phyloP scores from a whole-genome alignment of 768 basidiomycete genomes.

The Phanerochaete carnosa region DNA sequence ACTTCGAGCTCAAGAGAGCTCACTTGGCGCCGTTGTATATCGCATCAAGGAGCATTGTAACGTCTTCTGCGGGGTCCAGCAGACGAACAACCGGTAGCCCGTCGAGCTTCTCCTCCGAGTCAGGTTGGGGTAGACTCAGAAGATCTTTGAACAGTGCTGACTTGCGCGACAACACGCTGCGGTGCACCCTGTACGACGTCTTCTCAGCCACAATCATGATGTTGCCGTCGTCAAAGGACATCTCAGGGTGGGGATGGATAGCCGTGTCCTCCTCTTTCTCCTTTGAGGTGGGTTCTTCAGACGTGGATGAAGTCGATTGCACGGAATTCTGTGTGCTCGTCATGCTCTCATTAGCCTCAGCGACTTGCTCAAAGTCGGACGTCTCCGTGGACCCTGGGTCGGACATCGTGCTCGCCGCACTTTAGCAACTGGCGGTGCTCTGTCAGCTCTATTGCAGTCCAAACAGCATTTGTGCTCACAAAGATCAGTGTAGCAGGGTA shows the following conservation, averaged over 20 bases:
- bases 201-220: constrained; percentile 7
- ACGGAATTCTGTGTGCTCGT: neutral
- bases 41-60: constrained; percentile 1
- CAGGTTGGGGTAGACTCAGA: constrained; percentile 6
- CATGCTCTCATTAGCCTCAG: neutral
- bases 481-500: too few species aligned
- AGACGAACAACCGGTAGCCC: constrained; percentile 6
- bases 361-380: neutral
- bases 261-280: neutral
- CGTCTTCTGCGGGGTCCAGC: neutral
- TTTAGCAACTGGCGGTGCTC: neutral
- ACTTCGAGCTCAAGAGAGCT: neutral
- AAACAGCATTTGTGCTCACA: too few species aligned
- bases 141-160: constrained; percentile 11
- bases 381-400: neutral
- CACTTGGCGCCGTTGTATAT: constrained; percentile 8
- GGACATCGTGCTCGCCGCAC: neutral
- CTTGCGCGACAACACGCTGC: constrained; percentile 3
- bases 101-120: constrained; percentile 7
- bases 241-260: neutral
- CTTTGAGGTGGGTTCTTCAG: neutral
- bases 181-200: neutral
- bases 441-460: too few species aligned
- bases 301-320: neutral
- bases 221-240: constrained; percentile 11